phyloP scores from a whole-genome alignment of 139 green algal species.

The Trebouxia sp. region DNA sequence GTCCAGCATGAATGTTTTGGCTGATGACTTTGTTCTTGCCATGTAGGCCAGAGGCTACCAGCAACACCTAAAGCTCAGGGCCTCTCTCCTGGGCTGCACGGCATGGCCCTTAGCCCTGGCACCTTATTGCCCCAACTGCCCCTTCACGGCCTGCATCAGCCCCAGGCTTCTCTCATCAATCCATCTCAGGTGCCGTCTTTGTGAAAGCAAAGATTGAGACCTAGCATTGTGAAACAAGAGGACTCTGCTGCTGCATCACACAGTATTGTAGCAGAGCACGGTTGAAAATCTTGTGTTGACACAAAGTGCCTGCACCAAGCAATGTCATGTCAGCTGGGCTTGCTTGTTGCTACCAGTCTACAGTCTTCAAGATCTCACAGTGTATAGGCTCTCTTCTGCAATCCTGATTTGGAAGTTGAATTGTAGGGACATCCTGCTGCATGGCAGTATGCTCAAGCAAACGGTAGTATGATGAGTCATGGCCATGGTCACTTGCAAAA shows the following conservation, averaged over 20 bases:
- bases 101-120: slow-evolving; percentile 19
- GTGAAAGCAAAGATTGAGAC: too few species aligned
- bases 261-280: too few species aligned
- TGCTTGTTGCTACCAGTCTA: too few species aligned
- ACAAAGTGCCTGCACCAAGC: too few species aligned
- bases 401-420: too few species aligned
- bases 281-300: too few species aligned
- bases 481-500: not conserved
- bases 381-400: too few species aligned
- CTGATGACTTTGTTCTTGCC: not conserved
- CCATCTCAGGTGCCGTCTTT: too few species aligned
- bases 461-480: not conserved
- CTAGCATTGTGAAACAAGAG: too few species aligned
- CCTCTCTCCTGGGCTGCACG: not conserved
- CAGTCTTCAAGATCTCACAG: too few species aligned
- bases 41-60: not conserved
- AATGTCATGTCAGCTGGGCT: too few species aligned
- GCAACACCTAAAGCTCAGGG: not conserved
- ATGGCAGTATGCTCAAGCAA: not conserved
- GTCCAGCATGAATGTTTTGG: not conserved
- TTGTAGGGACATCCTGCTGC: not conserved
- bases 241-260: too few species aligned
- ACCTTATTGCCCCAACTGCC: slow-evolving; percentile 22
- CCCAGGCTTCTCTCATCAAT: slow-evolving; percentile 14
- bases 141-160: slow-evolving; percentile 13